Evolutionary conservation across 768 basidiomycete genomes (phyloP).

Genomic region (Boletus vermiculosoides): DNA sequence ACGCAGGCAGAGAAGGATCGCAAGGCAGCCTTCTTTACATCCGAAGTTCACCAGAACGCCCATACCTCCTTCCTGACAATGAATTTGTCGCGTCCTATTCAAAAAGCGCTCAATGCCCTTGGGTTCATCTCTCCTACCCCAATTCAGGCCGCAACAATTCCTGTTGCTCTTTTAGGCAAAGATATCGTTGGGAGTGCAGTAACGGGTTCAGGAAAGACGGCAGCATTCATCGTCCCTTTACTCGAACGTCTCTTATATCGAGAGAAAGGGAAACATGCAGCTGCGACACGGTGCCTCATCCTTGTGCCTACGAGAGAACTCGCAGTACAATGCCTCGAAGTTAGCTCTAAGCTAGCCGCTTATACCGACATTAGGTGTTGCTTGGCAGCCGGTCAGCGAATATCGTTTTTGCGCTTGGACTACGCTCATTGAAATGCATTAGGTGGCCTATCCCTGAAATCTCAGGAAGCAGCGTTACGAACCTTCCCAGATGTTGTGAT

Average conservation of each 20-base stretch:
- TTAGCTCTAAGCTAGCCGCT: constrained; percentile 78
- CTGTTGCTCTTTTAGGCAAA: constrained; percentile 90
- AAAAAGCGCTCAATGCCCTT: constrained; percentile 85
- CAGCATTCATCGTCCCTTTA: constrained; percentile 94
- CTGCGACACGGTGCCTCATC: constrained; percentile 85
- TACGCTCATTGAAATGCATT: constrained; percentile 8
- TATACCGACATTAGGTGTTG: constrained; percentile 91
- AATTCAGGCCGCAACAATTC: constrained; percentile 92
- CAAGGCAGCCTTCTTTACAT: constrained; percentile 88
- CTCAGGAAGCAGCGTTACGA: constrained; percentile 84
- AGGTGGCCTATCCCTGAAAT: constrained; percentile 93
- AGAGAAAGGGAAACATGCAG: constrained; percentile 83
- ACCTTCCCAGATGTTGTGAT: constrained; percentile 91
- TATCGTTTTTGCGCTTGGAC: not conserved
- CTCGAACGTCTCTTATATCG: constrained; percentile 90
- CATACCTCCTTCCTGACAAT: constrained; percentile 85
- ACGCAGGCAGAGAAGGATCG: constrained; percentile 60
- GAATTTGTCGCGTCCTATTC: constrained; percentile 92
- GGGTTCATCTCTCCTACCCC: constrained; percentile 87
- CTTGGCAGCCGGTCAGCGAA: constrained; percentile 77
- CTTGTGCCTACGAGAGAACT: constrained; percentile 95
- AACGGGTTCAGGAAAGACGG: constrained; percentile 98
- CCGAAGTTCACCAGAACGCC: constrained; percentile 47
- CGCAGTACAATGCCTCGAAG: constrained; percentile 93
- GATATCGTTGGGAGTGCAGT: constrained; percentile 96